phyloP scores from a whole-genome alignment of 306 rosid genomes.

The Cucurbita ficifolia region DNA sequence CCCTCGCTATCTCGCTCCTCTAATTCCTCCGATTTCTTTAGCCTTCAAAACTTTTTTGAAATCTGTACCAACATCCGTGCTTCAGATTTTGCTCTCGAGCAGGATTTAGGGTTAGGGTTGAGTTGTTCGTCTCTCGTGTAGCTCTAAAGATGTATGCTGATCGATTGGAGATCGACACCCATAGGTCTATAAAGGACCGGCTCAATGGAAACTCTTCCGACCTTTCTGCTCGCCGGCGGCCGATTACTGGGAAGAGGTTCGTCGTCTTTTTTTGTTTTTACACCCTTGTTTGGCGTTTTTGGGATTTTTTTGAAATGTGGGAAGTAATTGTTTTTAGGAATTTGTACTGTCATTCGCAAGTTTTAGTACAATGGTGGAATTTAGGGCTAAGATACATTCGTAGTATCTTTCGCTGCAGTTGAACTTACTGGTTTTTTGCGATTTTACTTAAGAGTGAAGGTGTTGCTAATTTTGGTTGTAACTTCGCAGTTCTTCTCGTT shows the following conservation, averaged over 20 bases:
- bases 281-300: background rate
- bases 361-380: background rate
- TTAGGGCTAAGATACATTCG: background rate
- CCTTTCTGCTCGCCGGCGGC: conserved; percentile 38
- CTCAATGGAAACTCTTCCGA: conserved; percentile 44
- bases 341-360: background rate
- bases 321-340: background rate
- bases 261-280: background rate
- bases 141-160: conserved; percentile 64
- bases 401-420: background rate
- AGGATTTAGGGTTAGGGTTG: conserved; percentile 10
- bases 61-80: background rate
- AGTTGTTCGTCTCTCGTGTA: background rate
- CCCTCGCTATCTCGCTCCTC: background rate
- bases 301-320: background rate
- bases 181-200: conserved; percentile 80
- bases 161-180: conserved; percentile 56
- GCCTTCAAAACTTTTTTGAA: background rate
- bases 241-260: conserved; percentile 71
- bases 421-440: background rate
- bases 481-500: background rate
- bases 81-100: background rate
- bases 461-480: background rate
- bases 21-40: background rate
- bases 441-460: background rate